Conservation (phyloP, 129 eudicot genomes). For the Lactuca saligna region DNA sequence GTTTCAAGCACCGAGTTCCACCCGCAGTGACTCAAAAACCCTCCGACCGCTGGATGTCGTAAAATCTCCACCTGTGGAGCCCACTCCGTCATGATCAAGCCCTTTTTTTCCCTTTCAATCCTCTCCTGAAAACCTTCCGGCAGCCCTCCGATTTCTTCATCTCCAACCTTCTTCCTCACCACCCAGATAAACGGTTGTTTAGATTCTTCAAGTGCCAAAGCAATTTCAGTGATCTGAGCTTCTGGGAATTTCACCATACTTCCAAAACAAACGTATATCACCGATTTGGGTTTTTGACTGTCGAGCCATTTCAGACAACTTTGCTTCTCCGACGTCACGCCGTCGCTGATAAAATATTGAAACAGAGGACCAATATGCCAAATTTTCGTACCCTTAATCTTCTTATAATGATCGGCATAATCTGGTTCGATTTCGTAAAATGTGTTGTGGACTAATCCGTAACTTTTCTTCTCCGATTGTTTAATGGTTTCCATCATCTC, state of each 20-base stretch:
- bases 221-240: conserved; percentile 42
- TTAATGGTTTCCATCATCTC: background rate
- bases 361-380: conserved; percentile 48
- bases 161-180: conserved; percentile 17
- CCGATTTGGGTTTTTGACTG: conserved; percentile 24
- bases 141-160: conserved; percentile 24
- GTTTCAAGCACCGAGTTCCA: conserved; percentile 57
- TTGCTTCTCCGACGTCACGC: background rate
- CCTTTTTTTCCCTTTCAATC: conserved; percentile 17
- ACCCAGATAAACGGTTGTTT: conserved; percentile 48
- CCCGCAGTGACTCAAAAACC: conserved; percentile 55
- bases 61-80: conserved; percentile 47
- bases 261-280: conserved; percentile 48
- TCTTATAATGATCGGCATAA: conserved; percentile 34
- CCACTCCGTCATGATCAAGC: conserved; percentile 37
- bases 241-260: conserved; percentile 37
- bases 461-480: conserved; percentile 35
- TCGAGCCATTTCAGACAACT: conserved; percentile 42
- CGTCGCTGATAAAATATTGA: conserved; percentile 13
- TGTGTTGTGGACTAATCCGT: conserved; percentile 39
- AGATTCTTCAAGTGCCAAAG: conserved; percentile 39
- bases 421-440: conserved; percentile 52
- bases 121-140: conserved; percentile 39
- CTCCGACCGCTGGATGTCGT: conserved; percentile 31
- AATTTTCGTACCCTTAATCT: conserved; percentile 2